Percentiles rank a stretch among this genome's conserved stretches.
Conservation (phyloP, 805 yeast genomes). For the Wickerhamiella sorbophila region DNA sequence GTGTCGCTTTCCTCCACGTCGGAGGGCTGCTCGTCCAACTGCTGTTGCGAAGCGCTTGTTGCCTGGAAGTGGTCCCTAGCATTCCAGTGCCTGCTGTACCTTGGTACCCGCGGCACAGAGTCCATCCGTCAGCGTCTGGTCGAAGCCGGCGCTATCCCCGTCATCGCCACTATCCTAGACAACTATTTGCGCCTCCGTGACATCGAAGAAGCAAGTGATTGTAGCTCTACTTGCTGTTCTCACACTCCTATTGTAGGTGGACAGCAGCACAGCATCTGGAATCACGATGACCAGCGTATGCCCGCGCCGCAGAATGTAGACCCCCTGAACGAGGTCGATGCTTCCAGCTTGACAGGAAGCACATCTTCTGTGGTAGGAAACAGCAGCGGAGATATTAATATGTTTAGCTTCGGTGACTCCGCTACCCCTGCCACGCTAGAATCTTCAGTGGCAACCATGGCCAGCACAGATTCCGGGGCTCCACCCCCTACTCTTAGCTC, state of each 20-base stretch:
- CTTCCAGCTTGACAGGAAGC: not conserved
- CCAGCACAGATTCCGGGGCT: not conserved
- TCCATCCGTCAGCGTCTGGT: slow-evolving; percentile 71
- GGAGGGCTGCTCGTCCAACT: not conserved
- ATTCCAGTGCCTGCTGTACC: slow-evolving; percentile 77
- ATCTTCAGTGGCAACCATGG: not conserved
- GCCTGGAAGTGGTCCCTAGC: slow-evolving; percentile 98
- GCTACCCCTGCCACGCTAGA: not conserved
- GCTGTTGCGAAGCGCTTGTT: slow-evolving; percentile 20
- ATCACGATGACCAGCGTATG: not conserved
- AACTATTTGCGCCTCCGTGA: slow-evolving; percentile 35
- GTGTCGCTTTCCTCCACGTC: not conserved
- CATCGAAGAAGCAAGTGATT: not conserved
- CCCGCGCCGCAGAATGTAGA: not conserved
- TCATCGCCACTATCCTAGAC: slow-evolving; percentile 82
- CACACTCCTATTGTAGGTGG: not conserved
- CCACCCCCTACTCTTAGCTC: not conserved
- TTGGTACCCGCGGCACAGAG: slow-evolving; percentile 91
- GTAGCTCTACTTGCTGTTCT: not conserved
- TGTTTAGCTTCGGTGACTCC: not conserved
- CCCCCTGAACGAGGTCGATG: not conserved
- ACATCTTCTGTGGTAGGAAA: not conserved
- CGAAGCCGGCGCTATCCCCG: slow-evolving; percentile 81
- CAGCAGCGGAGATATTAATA: not conserved
- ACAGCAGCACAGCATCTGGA: not conserved